Conservation (phyloP, 768 basidiomycete species). For the Boletus eberwhitei region DNA sequence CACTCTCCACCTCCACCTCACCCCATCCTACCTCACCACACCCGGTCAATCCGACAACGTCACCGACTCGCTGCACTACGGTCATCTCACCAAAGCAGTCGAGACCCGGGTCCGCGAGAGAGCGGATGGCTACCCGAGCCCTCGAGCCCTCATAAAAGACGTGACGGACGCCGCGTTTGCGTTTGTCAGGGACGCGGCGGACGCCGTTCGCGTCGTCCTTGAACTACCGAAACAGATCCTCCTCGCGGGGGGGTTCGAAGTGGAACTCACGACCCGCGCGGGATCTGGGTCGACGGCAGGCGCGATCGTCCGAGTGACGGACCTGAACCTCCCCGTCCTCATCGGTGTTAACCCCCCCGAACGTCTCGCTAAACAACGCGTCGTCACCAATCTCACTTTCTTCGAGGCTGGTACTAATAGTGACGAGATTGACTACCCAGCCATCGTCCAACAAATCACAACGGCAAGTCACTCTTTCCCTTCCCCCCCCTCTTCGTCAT, state of each 20-base stretch:
- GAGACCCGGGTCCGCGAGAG: constrained; percentile 25
- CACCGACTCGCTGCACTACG: constrained; percentile 60
- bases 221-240: constrained; percentile 50
- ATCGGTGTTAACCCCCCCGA: constrained; percentile 75
- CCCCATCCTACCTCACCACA: constrained; percentile 38
- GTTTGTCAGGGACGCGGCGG: constrained; percentile 32
- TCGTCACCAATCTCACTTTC: constrained; percentile 52
- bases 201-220: constrained; percentile 40
- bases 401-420: no score
- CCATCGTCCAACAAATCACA: constrained; percentile 34
- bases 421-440: constrained; percentile 38
- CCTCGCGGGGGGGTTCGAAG: constrained; percentile 42
- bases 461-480: constrained; percentile 6
- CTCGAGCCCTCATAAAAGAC: constrained; percentile 33
- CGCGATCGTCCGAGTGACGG: constrained; percentile 39
- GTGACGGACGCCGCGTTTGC: constrained; percentile 38
- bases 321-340: constrained; percentile 50
- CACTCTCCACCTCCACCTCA: constrained; percentile 43
- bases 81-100: constrained; percentile 52
- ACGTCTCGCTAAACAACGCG: constrained; percentile 58
- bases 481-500: background rate
- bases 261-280: constrained; percentile 36
- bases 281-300: background rate
- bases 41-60: constrained; percentile 53
- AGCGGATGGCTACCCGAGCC: constrained; percentile 23